Evolutionary conservation across 805 yeast species (phyloP).

Genomic region (Starmerella davenportii): DNA sequence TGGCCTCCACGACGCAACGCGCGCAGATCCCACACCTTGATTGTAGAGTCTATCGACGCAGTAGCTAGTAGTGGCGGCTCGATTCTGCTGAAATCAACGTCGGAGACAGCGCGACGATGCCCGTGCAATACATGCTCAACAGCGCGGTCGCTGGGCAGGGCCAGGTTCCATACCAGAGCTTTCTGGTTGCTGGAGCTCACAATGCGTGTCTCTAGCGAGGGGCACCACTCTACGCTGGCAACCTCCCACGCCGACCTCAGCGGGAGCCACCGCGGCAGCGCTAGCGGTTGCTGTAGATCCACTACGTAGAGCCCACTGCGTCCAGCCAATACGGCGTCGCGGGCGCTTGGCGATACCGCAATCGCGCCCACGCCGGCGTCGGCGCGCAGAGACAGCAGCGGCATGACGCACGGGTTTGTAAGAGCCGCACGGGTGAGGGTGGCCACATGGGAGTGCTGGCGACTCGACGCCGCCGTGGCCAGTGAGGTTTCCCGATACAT

Average conservation of each 20-base stretch:
- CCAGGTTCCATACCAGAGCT: slow-evolving; percentile 85
- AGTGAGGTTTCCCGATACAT: no score
- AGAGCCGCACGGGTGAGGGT: no score
- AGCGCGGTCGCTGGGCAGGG: slow-evolving; percentile 51
- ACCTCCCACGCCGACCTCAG: slow-evolving; percentile 95
- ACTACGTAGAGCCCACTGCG: slow-evolving; percentile 69
- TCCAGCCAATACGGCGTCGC: slow-evolving; percentile 87
- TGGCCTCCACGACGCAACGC: slow-evolving; percentile 19
- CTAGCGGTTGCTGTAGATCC: slow-evolving; percentile 90
- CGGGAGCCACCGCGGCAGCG: slow-evolving; percentile 84
- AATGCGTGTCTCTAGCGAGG: slow-evolving; percentile 80
- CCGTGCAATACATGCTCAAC: slow-evolving; percentile 76
- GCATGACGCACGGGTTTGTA: no score
- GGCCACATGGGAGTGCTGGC: no score
- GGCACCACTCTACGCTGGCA: slow-evolving; percentile 97
- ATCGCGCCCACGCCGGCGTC: slow-evolving; percentile 88
- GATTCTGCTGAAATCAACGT: slow-evolving; percentile 76
- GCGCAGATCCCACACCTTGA: slow-evolving; percentile 81
- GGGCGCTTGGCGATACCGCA: slow-evolving; percentile 71
- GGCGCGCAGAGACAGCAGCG: slow-evolving; percentile 59
- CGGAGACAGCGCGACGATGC: slow-evolving; percentile 87
- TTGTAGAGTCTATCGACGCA: slow-evolving; percentile 78
- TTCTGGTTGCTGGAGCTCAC: slow-evolving; percentile 89
- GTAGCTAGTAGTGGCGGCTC: slow-evolving; percentile 82
- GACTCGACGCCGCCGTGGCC: no score